Evolutionary conservation across 2,329 filamentous ascomycete genomes (phyloP), one percentile per base, ranked within the genome.

Genomic region (Ilyonectria destructans): DNA sequence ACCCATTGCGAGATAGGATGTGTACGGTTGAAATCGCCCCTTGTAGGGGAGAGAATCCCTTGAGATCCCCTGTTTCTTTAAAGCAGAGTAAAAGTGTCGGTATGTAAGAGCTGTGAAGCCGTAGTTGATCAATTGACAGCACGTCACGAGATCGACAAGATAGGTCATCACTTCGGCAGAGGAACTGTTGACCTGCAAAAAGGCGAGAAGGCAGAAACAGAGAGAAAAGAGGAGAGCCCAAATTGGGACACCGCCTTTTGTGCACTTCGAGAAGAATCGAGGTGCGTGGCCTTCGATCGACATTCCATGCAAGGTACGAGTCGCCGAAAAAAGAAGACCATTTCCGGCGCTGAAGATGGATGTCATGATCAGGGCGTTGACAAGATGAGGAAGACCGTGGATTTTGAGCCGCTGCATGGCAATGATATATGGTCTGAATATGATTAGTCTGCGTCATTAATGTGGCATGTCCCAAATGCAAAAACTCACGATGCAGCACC

Each of bases 331-430:
- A 12, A 90, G 79, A 70, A 84, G 85, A 48, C 88, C 84, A 57
- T 85, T 88, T 26, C 86, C 87, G 2, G 88, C 87, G 48, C 84
- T 87, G 67, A 89, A 87, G 2, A 86, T 73, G 66, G 81, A 83
- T 19, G 56, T 59, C 56, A 68, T 59, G 69, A 73, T 57, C 75
- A 92, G 79, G 6, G 85, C 86, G 69, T 88, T 88, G 57, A 86
- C 80, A 21, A 88, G 77, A 33, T 85, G 80, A 13, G 85, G 85
- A 13, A 88, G 80, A 9, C 83, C 83, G 0, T 73, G 71, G 55
- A 88, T 83, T 19, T 58, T 64, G 12, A 68, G 56, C 2, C 61
- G 23, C 17, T 64, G 33, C 61, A 68, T 65, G 4, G 61, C 65
- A 23, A 68, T 65, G 17, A 68, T 43, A 33, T 64, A 68, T 15